phyloP scores from a whole-genome alignment of 1,284 basidiomycete species.

The Cronartium ribicola region DNA sequence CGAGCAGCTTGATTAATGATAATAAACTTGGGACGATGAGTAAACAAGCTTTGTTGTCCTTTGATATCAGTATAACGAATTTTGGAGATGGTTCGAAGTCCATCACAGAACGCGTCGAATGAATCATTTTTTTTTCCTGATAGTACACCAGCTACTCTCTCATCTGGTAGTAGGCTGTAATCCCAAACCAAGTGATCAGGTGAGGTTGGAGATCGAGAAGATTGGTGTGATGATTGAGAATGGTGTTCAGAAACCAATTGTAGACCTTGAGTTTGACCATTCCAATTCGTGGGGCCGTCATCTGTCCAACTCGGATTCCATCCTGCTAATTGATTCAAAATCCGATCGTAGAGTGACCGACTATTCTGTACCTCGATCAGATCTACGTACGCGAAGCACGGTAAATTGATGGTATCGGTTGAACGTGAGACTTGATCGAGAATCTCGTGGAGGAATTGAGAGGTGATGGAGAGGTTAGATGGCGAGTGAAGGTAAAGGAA shows the following conservation, averaged over 20 bases:
- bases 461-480: conserved; percentile 8
- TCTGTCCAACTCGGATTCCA: conserved; percentile 12
- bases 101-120: conserved; percentile 31
- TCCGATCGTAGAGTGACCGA: conserved; percentile 6
- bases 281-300: conserved; percentile 13
- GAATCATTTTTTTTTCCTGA: conserved; percentile 10
- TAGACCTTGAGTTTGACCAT: conserved; percentile 12
- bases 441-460: not conserved
- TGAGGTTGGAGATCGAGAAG: not conserved
- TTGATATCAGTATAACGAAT: not conserved
- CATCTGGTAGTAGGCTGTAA: not conserved
- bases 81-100: conserved; percentile 18
- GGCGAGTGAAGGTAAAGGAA: conserved; percentile 24
- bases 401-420: not conserved
- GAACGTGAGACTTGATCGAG: not conserved
- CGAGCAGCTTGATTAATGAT: conserved; percentile 22
- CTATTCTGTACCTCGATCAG: conserved; percentile 10
- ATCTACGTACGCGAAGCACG: conserved; percentile 9
- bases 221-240: not conserved
- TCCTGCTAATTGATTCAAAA: conserved; percentile 24
- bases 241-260: not conserved
- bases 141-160: conserved; percentile 8
- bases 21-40: conserved; percentile 16
- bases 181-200: conserved; percentile 8
- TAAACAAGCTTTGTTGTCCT: not conserved